These are phyloP conservation scores for Talaromyces ruber DNA, from an alignment of 495 filamentous ascomycete species.

Conservation along the genomic window DNA sequence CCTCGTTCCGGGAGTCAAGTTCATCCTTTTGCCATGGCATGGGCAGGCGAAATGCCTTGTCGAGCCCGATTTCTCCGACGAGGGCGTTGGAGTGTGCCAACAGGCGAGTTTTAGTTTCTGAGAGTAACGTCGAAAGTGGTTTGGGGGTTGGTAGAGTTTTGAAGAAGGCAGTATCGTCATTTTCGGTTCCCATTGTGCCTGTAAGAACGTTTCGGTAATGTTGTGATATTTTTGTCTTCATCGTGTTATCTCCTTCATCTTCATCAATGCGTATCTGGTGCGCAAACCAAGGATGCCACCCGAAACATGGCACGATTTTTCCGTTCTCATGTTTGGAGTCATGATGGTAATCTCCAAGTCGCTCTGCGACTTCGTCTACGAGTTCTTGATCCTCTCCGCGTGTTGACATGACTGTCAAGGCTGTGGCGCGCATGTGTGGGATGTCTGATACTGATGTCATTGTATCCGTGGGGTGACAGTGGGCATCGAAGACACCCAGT, in stretches of 20 bases:
- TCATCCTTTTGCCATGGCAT: constrained; percentile 47
- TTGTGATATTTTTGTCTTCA: constrained; percentile 29
- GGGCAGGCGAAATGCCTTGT: constrained; percentile 79
- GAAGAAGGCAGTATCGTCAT: constrained; percentile 53
- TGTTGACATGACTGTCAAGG: constrained; percentile 83
- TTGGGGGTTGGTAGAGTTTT: constrained; percentile 60
- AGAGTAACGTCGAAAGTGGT: constrained; percentile 57
- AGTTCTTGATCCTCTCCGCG: constrained; percentile 79
- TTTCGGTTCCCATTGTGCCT: constrained; percentile 32
- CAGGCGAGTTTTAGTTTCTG: constrained; percentile 56
- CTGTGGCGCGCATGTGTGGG: constrained; percentile 64
- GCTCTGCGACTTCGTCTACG: constrained; percentile 57
- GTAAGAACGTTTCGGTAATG: constrained; percentile 70
- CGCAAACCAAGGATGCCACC: constrained; percentile 99
- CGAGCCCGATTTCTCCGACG: constrained; percentile 83
- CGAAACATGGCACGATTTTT: constrained; percentile 70
- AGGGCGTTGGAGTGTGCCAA: constrained; percentile 57
- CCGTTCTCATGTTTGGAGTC: constrained; percentile 13
- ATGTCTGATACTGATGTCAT: constrained; percentile 63
- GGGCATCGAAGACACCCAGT: constrained; percentile 78
- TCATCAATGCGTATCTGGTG: constrained; percentile 70
- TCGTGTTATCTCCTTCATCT: constrained; percentile 34
- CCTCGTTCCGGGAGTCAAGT: constrained; percentile 39
- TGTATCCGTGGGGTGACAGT: constrained; percentile 99
- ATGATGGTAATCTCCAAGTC: constrained; percentile 19